phyloP scores from a whole-genome alignment of 1,139 yeast species.

The Candida sojae region DNA sequence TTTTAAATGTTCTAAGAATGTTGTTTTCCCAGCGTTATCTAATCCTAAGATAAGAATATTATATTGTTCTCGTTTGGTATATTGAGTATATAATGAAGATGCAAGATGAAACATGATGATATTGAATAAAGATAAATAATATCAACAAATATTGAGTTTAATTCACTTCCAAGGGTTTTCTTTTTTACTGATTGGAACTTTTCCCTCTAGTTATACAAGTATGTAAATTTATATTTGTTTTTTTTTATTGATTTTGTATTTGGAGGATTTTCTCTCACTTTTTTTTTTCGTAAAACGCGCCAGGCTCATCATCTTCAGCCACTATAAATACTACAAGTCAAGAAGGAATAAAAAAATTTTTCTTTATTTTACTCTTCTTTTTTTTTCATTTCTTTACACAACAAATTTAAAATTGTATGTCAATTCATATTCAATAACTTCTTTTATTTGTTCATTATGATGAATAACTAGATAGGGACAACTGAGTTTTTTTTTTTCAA shows the following conservation, averaged over 20 bases:
- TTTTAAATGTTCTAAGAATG: constrained; percentile 48
- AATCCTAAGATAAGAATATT: constrained; percentile 79
- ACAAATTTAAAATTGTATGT: constrained; percentile 3
- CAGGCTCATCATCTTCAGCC: background rate
- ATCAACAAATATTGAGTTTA: no score
- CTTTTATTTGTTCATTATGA: constrained; percentile 9
- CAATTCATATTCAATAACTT: background rate
- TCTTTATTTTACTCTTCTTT: background rate
- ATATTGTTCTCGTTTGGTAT: constrained; percentile 50
- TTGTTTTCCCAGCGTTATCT: constrained; percentile 94
- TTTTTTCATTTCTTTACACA: background rate
- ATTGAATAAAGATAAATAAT: constrained; percentile 11
- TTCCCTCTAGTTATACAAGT: no score
- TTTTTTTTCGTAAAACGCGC: background rate
- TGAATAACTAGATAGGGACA: constrained; percentile 37
- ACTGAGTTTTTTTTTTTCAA: constrained; percentile 25
- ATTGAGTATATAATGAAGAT: constrained; percentile 48
- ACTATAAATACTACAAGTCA: background rate
- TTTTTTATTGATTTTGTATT: background rate
- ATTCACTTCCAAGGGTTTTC: no score
- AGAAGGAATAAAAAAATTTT: background rate
- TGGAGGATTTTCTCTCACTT: background rate
- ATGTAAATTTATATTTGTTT: background rate
- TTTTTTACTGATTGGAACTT: no score
- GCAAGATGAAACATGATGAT: constrained; percentile 46